Percentiles rank a stretch among this genome's conserved stretches.
These are phyloP conservation scores for Schrenkiella parvula DNA, from an alignment of 345 rosid genomes.

Conservation along the genomic window DNA sequence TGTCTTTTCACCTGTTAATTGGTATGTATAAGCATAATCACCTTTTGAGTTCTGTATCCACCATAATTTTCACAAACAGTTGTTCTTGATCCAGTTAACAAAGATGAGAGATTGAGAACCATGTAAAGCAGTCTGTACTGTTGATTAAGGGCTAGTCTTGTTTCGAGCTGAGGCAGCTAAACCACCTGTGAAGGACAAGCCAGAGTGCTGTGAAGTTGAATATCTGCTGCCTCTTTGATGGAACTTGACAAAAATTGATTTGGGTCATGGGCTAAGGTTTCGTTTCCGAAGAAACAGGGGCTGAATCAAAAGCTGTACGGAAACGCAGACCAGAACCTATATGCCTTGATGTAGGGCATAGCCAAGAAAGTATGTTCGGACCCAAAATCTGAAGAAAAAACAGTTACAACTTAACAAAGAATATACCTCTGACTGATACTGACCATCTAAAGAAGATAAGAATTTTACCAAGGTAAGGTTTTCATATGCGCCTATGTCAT, in stretches of 20 bases:
- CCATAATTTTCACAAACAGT: conserved; percentile 19
- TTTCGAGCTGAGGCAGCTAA: conserved; percentile 9
- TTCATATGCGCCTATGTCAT: conserved; percentile 64
- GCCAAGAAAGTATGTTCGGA: conserved; percentile 67
- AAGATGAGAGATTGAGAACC: conserved; percentile 8
- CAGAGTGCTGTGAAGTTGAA: conserved; percentile 7
- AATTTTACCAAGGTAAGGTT: conserved; percentile 57
- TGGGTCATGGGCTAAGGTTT: conserved; percentile 19
- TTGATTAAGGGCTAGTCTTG: background rate
- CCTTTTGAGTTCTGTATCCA: conserved; percentile 21
- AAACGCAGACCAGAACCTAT: conserved; percentile 72
- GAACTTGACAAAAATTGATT: background rate
- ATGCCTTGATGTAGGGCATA: conserved; percentile 64
- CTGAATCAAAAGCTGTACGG: conserved; percentile 54
- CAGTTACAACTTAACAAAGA: background rate
- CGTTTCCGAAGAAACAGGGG: conserved; percentile 26
- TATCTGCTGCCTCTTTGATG: conserved; percentile 6
- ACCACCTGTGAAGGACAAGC: conserved; percentile 1
- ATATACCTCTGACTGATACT: background rate
- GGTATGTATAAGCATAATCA: conserved; percentile 23
- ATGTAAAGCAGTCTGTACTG: conserved; percentile 21
- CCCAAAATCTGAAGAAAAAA: conserved; percentile 64
- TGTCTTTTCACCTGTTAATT: conserved; percentile 4
- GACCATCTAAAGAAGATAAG: background rate
- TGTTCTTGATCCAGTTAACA: conserved; percentile 13